Evolutionary conservation across 148 eudicot genomes (phyloP), one percentile per base, ranked within the genome.

Genomic region (Amaranthus hypochondriacus): DNA sequence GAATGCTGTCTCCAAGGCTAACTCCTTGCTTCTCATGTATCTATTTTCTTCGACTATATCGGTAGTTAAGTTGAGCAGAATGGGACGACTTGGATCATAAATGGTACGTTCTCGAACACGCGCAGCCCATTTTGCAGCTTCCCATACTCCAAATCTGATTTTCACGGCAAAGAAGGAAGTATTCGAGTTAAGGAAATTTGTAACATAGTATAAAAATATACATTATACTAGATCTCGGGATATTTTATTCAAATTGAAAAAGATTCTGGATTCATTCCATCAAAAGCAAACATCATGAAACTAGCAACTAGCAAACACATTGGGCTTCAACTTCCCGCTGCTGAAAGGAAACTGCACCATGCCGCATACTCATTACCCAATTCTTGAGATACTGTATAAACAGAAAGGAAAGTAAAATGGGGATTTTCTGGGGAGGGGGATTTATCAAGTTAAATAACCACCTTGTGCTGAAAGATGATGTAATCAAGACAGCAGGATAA

Each of bases 51-150:
- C 97, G 46, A 91, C 96, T 61, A 89, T 81, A 62, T 91, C 97
- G 15, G 89, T 85, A 3, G 87, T 82, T 74, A 91, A 74, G 77
- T 88, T 91, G 13, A 91, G 97, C 69, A 94, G 80, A 76, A 91
- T 76, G 11, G 98, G 98, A 47, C 87, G 97, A 69, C 78, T 80
- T 61, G 98, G 96, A 70, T 91, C 90, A 47, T 91, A 81, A 28
- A 84, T 75, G 4, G 96, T 77, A 70, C 77, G 81, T 49, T 94
- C 96, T 42, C 97, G 87, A 11, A 89, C 89, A 58, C 89, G 86
- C 56, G 98, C 96, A 65, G 88, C 92, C 90, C 93, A 92, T 85
- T 94, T 92, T 77, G 98, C 98, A 54, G 97, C 96, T 90, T 90
- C 98, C 97, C 97, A 92, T 53, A 94, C 93, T 66, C 98, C 97